These are phyloP conservation scores for Cerioporus squamosus DNA, from an alignment of 1,284 basidiomycete genomes.

Conservation along the genomic window DNA sequence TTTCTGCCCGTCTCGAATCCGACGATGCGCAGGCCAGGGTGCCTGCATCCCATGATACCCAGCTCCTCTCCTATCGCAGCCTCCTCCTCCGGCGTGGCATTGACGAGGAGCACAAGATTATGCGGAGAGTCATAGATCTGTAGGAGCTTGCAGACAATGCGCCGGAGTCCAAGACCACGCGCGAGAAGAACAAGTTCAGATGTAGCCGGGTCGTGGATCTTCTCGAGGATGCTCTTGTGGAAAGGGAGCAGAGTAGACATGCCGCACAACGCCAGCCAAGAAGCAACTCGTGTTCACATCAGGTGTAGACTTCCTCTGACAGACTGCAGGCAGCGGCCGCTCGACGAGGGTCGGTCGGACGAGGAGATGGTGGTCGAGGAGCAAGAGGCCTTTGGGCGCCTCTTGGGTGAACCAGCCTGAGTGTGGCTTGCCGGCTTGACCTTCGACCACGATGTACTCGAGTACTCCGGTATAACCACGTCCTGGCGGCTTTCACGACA, in stretches of 20 bases:
- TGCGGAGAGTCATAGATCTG: constrained; percentile 92
- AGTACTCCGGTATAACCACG: too few relatives aligned
- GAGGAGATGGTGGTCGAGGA: too few relatives aligned
- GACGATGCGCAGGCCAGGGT: constrained; percentile 84
- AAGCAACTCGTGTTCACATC: too few relatives aligned
- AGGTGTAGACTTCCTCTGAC: too few relatives aligned
- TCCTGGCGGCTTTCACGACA: too few relatives aligned
- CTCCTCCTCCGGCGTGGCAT: constrained; percentile 89
- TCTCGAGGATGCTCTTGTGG: constrained; percentile 66
- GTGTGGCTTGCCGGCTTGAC: too few relatives aligned
- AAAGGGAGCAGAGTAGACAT: constrained; percentile 58
- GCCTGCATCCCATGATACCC: constrained; percentile 88
- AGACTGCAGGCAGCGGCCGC: too few relatives aligned
- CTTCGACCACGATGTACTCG: too few relatives aligned
- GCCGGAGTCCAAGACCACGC: constrained; percentile 84
- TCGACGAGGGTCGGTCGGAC: too few relatives aligned
- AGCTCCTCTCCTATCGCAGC: constrained; percentile 92
- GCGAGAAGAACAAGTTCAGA: constrained; percentile 87
- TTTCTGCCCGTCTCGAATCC: constrained; percentile 85
- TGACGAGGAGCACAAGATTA: constrained; percentile 86
- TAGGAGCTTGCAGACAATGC: constrained; percentile 83
- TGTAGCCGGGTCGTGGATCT: constrained; percentile 76
- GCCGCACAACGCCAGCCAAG: too few relatives aligned
- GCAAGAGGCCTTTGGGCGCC: too few relatives aligned
- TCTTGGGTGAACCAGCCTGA: too few relatives aligned